Base-by-base conservation (phyloP, 495 filamentous ascomycete species). In the Extremus antarcticus region DNA sequence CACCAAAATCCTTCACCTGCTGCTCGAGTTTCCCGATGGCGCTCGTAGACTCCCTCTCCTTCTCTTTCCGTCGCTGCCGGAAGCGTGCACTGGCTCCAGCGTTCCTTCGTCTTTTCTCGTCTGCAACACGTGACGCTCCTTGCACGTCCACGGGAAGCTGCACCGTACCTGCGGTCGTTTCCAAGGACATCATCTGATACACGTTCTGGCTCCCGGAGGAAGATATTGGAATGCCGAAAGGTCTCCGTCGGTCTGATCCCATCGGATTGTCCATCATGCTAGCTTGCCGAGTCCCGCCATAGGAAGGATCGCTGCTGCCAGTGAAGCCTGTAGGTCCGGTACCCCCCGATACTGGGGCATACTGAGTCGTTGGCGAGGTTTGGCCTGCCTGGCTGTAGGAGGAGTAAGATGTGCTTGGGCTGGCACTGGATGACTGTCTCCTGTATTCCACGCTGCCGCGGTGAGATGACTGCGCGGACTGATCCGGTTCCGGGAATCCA, bases 31-130 rank as follows among this genome's bases (percentile, higher is more conserved):
- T 78, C 55, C 81, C 74, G 25, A 83, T 80, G 38, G 77, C 83
- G 45, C 78, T 76, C 35, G 81, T 78, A 25, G 84, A 81, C 63
- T 89, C 84, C 61, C 79, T 77, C 68, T 96, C 91, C 63, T 88
- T 90, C 63, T 92, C 85, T 68, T 96, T 97, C 61, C 87, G 81
- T 50, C 91, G 78, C 65, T 86, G 82, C 52, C 92, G 83, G 63
- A 97, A 96, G 41, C 92, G 75, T 54, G 89, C 83, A 40, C 90
- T 95, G 8, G 92, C 92, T 43, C 87, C 88, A 49, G 94, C 94
- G 66, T 98, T 98, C 40, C 89, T 84, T 50, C 62, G 65, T 20
- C 70, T 64, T 54, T 72, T 72, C 52, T 72, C 70, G 43, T 72
- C 68, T 10, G 70, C 64, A 7, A 63, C 58, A 29, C 65, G 61